Conservation (phyloP, 768 basidiomycete genomes). For the Russula sp. region DNA sequence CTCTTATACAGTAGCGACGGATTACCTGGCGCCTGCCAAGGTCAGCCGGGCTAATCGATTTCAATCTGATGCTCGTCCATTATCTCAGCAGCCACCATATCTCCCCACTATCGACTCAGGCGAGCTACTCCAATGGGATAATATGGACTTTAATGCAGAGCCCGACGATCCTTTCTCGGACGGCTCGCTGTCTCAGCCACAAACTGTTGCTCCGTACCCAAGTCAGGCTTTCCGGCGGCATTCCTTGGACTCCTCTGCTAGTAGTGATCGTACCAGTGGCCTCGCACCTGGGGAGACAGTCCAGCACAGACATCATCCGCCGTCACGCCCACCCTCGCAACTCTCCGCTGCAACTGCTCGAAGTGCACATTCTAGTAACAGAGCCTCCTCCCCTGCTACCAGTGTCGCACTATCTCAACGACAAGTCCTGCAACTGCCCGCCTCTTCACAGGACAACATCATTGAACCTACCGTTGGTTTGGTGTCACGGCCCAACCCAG, state of each 20-base stretch:
- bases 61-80: background rate
- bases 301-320: background rate
- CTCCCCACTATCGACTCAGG: conserved; percentile 31
- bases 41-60: background rate
- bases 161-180: conserved; percentile 30
- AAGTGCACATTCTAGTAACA: background rate
- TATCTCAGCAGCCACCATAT: background rate
- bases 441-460: background rate
- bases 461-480: conserved; percentile 2
- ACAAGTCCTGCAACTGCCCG: background rate
- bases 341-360: conserved; percentile 3
- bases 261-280: background rate
- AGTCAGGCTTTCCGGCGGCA: conserved; percentile 7
- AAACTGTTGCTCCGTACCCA: conserved; percentile 1
- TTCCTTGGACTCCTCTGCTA: conserved; percentile 4
- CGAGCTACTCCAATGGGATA: conserved; percentile 27
- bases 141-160: conserved; percentile 2
- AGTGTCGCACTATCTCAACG: background rate
- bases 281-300: background rate
- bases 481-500: conserved; percentile 1
- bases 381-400: background rate
- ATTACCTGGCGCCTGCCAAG: conserved; percentile 13
- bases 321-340: conserved; percentile 8
- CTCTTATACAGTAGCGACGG: conserved; percentile 13
- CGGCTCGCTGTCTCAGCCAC: conserved; percentile 6